These are phyloP conservation scores for Backusella sp. DNA, from an alignment of 192 early-diverging fungal genomes.

Conservation along the genomic window DNA sequence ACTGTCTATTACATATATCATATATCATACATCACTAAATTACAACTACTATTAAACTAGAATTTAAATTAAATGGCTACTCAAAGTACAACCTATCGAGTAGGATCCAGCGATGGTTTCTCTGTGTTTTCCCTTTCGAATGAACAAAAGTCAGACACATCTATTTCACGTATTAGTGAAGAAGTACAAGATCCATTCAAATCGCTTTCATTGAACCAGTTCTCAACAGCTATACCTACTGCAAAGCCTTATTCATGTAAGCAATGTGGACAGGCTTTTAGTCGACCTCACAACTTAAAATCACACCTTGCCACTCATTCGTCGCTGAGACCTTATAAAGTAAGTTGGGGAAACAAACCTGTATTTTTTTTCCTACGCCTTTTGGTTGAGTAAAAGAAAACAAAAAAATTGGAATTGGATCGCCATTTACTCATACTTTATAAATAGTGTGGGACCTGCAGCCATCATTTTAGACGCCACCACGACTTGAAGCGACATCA, in stretches of 20 bases:
- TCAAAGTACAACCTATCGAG: background rate
- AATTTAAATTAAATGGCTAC: background rate
- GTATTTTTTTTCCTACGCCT: background rate
- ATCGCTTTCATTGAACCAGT: background rate
- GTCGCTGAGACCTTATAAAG: slow-evolving; percentile 23
- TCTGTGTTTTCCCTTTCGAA: background rate
- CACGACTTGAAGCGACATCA: slow-evolving; percentile 90
- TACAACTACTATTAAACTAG: background rate
- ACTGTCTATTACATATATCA: background rate
- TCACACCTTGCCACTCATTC: slow-evolving; percentile 31
- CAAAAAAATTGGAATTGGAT: background rate
- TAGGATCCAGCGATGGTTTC: background rate
- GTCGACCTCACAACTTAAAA: slow-evolving; percentile 28
- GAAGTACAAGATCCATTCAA: background rate
- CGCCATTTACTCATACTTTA: background rate
- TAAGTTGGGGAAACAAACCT: background rate
- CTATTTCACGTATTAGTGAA: background rate
- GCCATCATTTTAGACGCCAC: slow-evolving; percentile 51
- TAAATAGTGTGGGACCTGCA: slow-evolving; percentile 29
- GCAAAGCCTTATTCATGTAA: slow-evolving; percentile 20
- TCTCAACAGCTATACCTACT: background rate
- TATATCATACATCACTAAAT: background rate
- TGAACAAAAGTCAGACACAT: background rate
- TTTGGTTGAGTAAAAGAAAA: background rate
- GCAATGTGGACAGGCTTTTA: slow-evolving; percentile 28